These are phyloP conservation scores for Phyllostachys edulis DNA, from an alignment of 176 grass and related monocot species.

Conservation along the genomic window DNA sequence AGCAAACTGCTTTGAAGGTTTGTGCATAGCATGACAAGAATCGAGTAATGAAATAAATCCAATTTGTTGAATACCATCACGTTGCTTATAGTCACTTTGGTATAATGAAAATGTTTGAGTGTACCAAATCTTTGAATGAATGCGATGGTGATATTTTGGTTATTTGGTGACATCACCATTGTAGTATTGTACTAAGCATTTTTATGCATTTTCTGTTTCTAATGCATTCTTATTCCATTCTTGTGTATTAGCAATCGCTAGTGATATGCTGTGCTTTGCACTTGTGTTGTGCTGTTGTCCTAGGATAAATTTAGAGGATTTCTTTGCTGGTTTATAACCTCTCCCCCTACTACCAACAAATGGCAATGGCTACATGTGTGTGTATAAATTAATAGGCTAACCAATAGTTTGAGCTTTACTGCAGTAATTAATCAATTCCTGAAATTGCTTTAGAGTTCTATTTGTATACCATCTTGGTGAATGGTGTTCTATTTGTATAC, in stretches of 20 bases:
- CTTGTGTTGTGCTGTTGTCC: not conserved
- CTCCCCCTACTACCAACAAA: not conserved
- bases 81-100: not conserved
- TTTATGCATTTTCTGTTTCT: not conserved
- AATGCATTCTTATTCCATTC: not conserved
- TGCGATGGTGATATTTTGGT: not conserved
- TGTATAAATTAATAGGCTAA: not conserved
- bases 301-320: not conserved
- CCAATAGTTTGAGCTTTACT: not conserved
- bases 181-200: not conserved
- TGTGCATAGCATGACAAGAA: not conserved
- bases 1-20: slow-evolving; percentile 98
- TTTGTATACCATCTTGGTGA: too few relatives aligned
- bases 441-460: not conserved
- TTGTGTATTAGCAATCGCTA: slow-evolving; percentile 16
- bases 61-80: not conserved
- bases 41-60: not conserved
- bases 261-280: not conserved
- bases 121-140: not conserved
- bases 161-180: not conserved
- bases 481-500: too few relatives aligned
- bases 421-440: not conserved
- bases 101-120: not conserved
- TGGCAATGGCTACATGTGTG: not conserved
- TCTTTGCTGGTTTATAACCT: not conserved